Evolutionary conservation across 352 stramenopile genomes (phyloP), one percentile per base, ranked within the genome.

Genomic region (Globisporangium barbulae): DNA sequence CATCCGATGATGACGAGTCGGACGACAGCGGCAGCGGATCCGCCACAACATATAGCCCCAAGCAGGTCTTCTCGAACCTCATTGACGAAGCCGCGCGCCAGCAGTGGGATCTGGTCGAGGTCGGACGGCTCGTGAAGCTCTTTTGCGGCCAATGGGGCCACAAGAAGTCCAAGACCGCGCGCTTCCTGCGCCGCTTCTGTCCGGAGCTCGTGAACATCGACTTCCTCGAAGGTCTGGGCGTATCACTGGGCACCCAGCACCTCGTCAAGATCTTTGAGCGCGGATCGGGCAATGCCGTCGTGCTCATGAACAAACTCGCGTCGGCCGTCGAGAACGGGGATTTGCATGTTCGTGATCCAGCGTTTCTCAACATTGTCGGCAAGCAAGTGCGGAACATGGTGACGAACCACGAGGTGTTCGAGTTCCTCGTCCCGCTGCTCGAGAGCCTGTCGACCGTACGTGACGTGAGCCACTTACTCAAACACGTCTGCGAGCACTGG

Each of bases 181-280:
- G 58, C 7, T 96, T 96, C 57, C 50, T 96, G 28, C 65, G 64
- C 0, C 67, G 70, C 13, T 79, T 70, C 28, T 96, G 85, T 41
- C 81, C 87, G 5, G 87, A 96, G 62, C 77, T 96, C 10, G 87
- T 96, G 45, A 91, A 76, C 52, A 82, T 91, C 12, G 87, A 95
- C n/a, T 95, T 95, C 49, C 63, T 95, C 5, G 87, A 95, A 71
- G 87, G 87, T 5, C 71, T 95, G 30, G 74, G 74, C 65, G 72
- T 92, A 7, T 73, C 75, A 5, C 59, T 95, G 42, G 71, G 70
- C 2, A 64, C 76, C 4, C 65, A 75, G 28, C 77, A 94, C 28
- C 68, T 96, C 47, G 55, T 96, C n/a, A 61, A 67, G 61, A 78
- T 94, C 15, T 89, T 96, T 67, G 79, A 88, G 19, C 63, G 67